Conservation (phyloP, 106 monocot genomes). For the Narthecium ossifragum region DNA sequence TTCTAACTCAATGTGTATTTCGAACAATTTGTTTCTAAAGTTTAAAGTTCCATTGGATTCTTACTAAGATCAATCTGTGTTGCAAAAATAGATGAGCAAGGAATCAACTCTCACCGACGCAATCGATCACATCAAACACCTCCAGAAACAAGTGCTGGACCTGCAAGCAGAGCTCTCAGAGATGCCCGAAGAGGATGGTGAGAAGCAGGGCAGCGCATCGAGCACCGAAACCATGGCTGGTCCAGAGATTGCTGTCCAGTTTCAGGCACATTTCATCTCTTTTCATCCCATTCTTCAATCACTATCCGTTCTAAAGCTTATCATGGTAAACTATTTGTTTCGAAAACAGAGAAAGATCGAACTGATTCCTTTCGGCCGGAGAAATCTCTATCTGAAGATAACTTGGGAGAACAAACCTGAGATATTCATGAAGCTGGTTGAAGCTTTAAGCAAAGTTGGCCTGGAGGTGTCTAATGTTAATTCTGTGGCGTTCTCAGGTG, state of each 20-base stretch:
- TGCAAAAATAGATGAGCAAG: constrained; percentile 99
- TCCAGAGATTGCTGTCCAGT: constrained; percentile 9
- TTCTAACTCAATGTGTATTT: background rate
- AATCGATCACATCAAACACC: constrained; percentile 55
- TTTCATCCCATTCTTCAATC: background rate
- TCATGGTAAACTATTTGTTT: background rate
- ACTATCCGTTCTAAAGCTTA: background rate
- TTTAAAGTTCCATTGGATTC: background rate
- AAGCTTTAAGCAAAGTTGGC: constrained; percentile 21
- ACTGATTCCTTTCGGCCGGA: constrained; percentile 26
- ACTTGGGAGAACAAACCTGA: constrained; percentile 18
- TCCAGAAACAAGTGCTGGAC: constrained; percentile 39
- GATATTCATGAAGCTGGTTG: constrained; percentile 29
- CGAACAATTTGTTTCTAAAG: background rate
- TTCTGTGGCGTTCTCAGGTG: constrained; percentile 20
- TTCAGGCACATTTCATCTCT: constrained; percentile 22
- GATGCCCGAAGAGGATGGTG: constrained; percentile 10
- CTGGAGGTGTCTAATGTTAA: constrained; percentile 28
- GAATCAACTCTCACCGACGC: constrained; percentile 78
- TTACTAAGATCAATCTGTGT: background rate
- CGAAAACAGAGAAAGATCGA: constrained; percentile 28
- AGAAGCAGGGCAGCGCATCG: constrained; percentile 31
- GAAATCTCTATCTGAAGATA: constrained; percentile 37
- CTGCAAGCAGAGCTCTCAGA: constrained; percentile 47
- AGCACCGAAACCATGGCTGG: constrained; percentile 10